Evolutionary conservation across 176 grass and related monocot genomes (phyloP).

Genomic region (Hordeum vulgare): MorexV3_pseudomolecules_assembly NC_058521.1:440177072-440177571

Average conservation of each 20-base stretch:
- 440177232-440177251: conserved; percentile 72
- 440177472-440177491: conserved; percentile 88
- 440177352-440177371: neutral
- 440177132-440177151: conserved; percentile 75
- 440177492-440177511: conserved; percentile 14
- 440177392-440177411: conserved; percentile 75
- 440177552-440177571: neutral
- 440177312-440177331: neutral
- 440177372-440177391: neutral
- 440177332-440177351: neutral
- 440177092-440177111: conserved; percentile 25
- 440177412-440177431: conserved; percentile 91
- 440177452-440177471: conserved; percentile 86
- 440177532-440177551: neutral
- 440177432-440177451: conserved; percentile 66
- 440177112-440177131: conserved; percentile 48
- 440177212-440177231: conserved; percentile 75
- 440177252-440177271: conserved; percentile 75
- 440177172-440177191: conserved; percentile 52
- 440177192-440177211: conserved; percentile 84
- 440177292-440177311: conserved; percentile 19
- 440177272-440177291: conserved; percentile 71
- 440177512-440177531: conserved; percentile 17
- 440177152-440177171: conserved; percentile 74
- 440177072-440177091: conserved; percentile 72